A percentile compares a stretch with the other conserved stretches of the same genome.
phyloP scores from a whole-genome alignment of 2,329 filamentous ascomycete species.

The Fusarium sp. region DNA sequence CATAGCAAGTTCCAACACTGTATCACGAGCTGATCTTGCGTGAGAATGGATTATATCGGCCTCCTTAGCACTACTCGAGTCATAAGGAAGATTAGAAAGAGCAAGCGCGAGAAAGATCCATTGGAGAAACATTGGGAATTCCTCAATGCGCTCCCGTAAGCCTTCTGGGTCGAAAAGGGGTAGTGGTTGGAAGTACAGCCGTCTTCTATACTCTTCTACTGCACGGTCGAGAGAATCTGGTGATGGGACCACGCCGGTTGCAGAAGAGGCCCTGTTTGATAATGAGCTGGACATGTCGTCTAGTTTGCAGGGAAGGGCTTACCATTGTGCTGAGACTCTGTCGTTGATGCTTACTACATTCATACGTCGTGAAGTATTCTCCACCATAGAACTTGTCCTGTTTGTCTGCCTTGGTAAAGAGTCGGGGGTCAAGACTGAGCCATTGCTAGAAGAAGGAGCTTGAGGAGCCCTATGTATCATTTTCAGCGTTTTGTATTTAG shows the following conservation, averaged over 20 bases:
- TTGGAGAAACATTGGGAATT: conserved; percentile 27
- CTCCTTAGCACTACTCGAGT: conserved; percentile 28
- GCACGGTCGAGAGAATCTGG: conserved; percentile 21
- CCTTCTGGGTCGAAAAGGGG: conserved; percentile 35
- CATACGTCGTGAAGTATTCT: conserved; percentile 6
- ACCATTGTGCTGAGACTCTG: conserved; percentile 1
- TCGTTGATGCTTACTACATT: conserved; percentile 6
- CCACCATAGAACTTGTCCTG: background rate
- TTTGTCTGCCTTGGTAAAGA: conserved; percentile 14
- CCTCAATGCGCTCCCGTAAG: conserved; percentile 5
- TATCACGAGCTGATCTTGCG: conserved; percentile 27
- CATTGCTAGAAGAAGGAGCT: conserved; percentile 14
- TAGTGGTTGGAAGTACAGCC: conserved; percentile 41
- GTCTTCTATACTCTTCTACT: conserved; percentile 30
- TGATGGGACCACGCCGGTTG: conserved; percentile 7
- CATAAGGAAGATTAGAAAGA: conserved; percentile 14
- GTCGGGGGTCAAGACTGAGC: conserved; percentile 21
- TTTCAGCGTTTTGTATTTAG: rapidly evolving
- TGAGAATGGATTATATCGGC: conserved; percentile 24
- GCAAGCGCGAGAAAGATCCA: conserved; percentile 39
- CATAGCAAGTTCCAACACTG: conserved; percentile 28
- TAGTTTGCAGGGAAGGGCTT: rapidly evolving
- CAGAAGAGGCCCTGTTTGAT: background rate
- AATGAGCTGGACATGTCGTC: background rate
- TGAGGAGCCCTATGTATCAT: background rate